Evolutionary conservation across 768 basidiomycete species (phyloP).

Genomic region (Kwoniella sp.): DNA sequence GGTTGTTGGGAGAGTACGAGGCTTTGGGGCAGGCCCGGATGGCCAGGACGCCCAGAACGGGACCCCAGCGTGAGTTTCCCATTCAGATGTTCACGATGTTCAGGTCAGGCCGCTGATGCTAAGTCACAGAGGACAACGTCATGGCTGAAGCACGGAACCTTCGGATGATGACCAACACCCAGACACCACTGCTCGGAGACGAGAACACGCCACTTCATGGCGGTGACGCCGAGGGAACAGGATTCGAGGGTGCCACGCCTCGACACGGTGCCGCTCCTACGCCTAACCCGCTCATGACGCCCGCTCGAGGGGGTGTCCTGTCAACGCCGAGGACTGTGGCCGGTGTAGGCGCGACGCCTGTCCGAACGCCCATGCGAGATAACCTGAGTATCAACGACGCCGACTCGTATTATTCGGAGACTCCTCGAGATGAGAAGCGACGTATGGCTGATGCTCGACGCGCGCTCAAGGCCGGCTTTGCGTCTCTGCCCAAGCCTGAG

Average conservation of each 20-base stretch:
- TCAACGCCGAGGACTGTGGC: conserved; percentile 57
- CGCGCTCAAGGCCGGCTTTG: conserved; percentile 74
- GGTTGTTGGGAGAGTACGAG: conserved; percentile 87
- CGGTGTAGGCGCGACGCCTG: conserved; percentile 62
- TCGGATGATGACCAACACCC: conserved; percentile 83
- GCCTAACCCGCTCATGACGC: conserved; percentile 92
- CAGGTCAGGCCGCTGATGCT: not conserved
- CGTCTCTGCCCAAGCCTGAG: conserved; percentile 80
- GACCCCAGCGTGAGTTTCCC: conserved; percentile 72
- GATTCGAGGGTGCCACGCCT: conserved; percentile 94
- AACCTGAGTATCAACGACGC: conserved; percentile 81
- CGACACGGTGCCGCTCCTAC: conserved; percentile 83
- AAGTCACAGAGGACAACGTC: conserved; percentile 76
- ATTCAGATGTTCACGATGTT: not conserved
- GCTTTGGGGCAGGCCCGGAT: conserved; percentile 79
- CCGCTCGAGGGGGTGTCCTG: conserved; percentile 57
- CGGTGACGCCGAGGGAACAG: conserved; percentile 70
- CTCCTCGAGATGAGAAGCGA: conserved; percentile 71
- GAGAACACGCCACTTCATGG: conserved; percentile 92
- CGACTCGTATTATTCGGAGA: conserved; percentile 58
- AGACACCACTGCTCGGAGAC: conserved; percentile 92
- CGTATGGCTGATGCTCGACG: conserved; percentile 65
- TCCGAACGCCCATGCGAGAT: conserved; percentile 93
- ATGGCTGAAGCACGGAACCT: conserved; percentile 92
- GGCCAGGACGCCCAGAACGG: conserved; percentile 91